phyloP scores from a whole-genome alignment of 2,329 filamentous ascomycete species.

The Hypoxylon sp. region DNA sequence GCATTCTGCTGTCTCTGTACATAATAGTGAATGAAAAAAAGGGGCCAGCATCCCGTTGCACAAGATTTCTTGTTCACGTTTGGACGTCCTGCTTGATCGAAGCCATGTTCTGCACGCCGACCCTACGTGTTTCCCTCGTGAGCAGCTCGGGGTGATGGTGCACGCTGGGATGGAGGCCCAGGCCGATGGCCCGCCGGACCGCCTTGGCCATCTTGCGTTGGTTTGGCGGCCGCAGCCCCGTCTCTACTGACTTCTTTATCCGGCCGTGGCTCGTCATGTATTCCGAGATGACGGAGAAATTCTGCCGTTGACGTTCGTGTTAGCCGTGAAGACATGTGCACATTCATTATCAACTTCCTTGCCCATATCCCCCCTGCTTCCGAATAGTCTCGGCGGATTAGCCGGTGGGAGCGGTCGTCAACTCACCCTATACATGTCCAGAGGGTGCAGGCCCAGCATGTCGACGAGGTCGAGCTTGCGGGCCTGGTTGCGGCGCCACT shows the following conservation, averaged over 20 bases:
- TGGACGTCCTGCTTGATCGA: constrained; percentile 21
- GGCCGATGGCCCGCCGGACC: constrained; percentile 83
- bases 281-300: constrained; percentile 90
- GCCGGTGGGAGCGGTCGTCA: too few relatives aligned
- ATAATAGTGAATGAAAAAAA: constrained; percentile 36
- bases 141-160: constrained; percentile 88
- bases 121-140: constrained; percentile 44
- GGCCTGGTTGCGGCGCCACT: constrained; percentile 71
- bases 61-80: constrained; percentile 17
- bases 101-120: constrained; percentile 31
- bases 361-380: not conserved
- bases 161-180: constrained; percentile 91
- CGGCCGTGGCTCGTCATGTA: constrained; percentile 85
- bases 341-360: too few relatives aligned
- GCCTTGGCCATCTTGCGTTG: constrained; percentile 94
- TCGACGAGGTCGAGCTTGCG: constrained; percentile 78
- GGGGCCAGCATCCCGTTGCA: constrained; percentile 34
- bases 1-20: constrained; percentile 42
- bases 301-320: constrained; percentile 61
- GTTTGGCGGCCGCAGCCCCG: constrained; percentile 85
- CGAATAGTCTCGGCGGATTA: too few relatives aligned
- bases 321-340: not conserved
- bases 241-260: constrained; percentile 78
- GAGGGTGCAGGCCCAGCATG: constrained; percentile 77
- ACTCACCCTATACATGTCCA: constrained; percentile 87